A percentile compares a stretch with the other conserved stretches of the same genome.
Evolutionary conservation across 176 grass and related monocot genomes (phyloP).

Genomic region (Carex littledalei): DNA sequence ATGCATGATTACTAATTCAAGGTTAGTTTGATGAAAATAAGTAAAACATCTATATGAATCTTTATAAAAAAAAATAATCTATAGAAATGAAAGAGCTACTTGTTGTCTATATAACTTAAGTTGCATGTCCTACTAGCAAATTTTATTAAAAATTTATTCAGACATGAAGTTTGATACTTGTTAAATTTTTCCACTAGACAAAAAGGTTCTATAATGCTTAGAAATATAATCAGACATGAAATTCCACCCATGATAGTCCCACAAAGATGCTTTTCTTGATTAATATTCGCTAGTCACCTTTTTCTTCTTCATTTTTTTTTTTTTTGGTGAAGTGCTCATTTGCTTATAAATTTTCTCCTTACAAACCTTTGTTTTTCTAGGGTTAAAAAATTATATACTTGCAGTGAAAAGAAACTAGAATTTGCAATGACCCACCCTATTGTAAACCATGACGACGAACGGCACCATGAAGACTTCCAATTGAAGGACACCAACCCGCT

Average conservation of each 20-base stretch:
- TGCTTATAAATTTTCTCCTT: neutral
- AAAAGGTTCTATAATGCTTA: neutral
- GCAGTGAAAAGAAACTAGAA: neutral
- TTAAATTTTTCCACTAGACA: neutral
- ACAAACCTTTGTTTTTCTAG: neutral
- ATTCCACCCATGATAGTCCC: neutral
- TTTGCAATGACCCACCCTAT: slow-evolving; percentile 22
- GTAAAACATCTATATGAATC: neutral
- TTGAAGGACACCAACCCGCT: slow-evolving; percentile 84
- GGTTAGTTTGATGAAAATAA: neutral
- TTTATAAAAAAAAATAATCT: neutral
- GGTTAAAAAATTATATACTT: neutral
- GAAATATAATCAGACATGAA: neutral
- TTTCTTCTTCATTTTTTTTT: neutral
- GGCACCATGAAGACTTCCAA: slow-evolving; percentile 76
- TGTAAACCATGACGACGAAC: slow-evolving; percentile 21
- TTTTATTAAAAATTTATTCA: neutral
- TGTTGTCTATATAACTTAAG: neutral
- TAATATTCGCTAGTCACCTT: neutral
- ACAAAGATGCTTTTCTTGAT: neutral
- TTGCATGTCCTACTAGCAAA: neutral
- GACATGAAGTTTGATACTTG: neutral
- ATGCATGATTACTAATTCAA: neutral
- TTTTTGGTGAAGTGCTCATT: neutral
- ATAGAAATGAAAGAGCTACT: neutral